phyloP scores from a whole-genome alignment of 1,284 basidiomycete genomes.

The Phaffia rhodozyma region DNA sequence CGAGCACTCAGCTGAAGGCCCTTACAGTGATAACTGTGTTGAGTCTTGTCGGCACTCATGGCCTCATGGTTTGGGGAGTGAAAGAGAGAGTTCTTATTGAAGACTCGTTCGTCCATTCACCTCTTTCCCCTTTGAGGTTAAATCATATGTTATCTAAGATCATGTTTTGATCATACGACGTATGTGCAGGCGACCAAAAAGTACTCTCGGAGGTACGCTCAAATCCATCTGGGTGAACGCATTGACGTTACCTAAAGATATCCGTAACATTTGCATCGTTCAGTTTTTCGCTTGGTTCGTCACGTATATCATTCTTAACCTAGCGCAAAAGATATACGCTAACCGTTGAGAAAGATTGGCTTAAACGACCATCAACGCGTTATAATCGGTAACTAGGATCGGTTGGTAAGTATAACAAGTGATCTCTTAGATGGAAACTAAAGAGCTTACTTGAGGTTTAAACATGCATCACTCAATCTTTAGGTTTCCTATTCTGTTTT shows the following conservation, averaged over 20 bases:
- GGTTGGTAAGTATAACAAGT: neutral
- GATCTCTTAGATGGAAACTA: neutral
- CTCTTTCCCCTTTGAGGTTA: constrained; percentile 27
- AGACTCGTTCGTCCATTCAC: constrained; percentile 34
- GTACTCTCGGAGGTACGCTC: constrained; percentile 36
- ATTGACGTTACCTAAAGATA: constrained; percentile 55
- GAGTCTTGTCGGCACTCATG: constrained; percentile 38
- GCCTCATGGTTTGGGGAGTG: constrained; percentile 50
- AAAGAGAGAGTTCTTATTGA: constrained; percentile 62
- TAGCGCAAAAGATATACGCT: constrained; percentile 31
- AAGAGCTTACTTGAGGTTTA: too few relatives aligned
- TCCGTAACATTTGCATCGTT: constrained; percentile 59
- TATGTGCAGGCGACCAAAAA: constrained; percentile 16
- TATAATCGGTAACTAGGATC: too few relatives aligned
- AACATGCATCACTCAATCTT: too few relatives aligned
- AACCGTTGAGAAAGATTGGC: neutral
- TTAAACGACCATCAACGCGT: too few relatives aligned
- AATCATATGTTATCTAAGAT: neutral
- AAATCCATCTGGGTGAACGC: constrained; percentile 57
- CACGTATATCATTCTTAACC: constrained; percentile 41
- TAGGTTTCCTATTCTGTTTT: constrained; percentile 85
- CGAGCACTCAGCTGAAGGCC: constrained; percentile 67
- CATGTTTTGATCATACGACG: neutral
- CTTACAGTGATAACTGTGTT: constrained; percentile 40
- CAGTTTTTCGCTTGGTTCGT: constrained; percentile 16